phyloP scores from a whole-genome alignment of 306 rosid genomes.

The Glycine latifolia region DNA sequence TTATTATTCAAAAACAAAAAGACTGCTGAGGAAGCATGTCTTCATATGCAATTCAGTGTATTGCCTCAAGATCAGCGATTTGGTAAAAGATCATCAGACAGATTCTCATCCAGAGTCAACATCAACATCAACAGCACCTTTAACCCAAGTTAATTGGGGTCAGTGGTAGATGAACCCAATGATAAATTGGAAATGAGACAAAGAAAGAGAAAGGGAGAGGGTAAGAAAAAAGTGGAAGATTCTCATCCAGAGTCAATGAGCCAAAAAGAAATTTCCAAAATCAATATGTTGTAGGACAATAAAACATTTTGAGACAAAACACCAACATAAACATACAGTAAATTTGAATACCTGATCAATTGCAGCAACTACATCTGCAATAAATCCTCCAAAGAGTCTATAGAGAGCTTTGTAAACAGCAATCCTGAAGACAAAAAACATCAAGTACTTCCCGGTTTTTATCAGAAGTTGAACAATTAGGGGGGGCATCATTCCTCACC shows the following conservation, averaged over 20 bases:
- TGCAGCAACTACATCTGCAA: slow-evolving; percentile 99
- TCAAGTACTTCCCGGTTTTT: slow-evolving; percentile 36
- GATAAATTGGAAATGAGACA: no score
- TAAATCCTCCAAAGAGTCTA: slow-evolving; percentile 94
- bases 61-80: neutral
- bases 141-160: no score
- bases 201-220: no score
- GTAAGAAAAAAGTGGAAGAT: no score
- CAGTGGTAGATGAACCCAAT: no score
- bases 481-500: slow-evolving; percentile 63
- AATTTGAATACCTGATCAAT: slow-evolving; percentile 79
- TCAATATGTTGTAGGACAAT: neutral
- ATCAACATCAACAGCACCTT: no score
- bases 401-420: slow-evolving; percentile 99
- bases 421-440: slow-evolving; percentile 70
- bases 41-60: slow-evolving; percentile 25
- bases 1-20: neutral
- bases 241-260: no score
- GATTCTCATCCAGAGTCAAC: no score
- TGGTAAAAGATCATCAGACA: neutral
- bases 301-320: slow-evolving; percentile 29
- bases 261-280: no score
- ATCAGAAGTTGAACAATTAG: slow-evolving; percentile 35
- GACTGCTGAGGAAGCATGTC: neutral
- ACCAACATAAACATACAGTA: slow-evolving; percentile 22